Conservation (phyloP, 2,329 filamentous ascomycete genomes). For the Davidsoniella virescens region DNA sequence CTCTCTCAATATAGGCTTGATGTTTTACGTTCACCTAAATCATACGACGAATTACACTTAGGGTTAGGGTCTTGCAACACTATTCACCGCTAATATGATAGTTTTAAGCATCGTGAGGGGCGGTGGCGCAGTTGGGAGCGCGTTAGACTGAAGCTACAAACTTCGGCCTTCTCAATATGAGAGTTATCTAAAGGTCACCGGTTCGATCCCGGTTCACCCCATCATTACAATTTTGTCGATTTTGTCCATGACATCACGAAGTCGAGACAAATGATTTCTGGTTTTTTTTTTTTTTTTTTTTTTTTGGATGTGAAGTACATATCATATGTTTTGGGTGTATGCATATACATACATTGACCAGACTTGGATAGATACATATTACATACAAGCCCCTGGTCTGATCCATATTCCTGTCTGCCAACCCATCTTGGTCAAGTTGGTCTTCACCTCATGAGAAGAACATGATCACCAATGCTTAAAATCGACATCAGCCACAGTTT, state of each 20-base stretch:
- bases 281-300: too few species aligned
- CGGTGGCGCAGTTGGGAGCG: constrained; percentile 13
- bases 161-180: constrained; percentile 8
- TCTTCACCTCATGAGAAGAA: too few species aligned
- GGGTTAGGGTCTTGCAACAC: background rate
- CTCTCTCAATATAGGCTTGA: background rate
- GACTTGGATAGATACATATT: background rate
- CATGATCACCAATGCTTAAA: too few species aligned
- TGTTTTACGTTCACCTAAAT: background rate
- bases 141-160: constrained; percentile 13
- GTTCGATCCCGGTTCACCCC: constrained; percentile 14
- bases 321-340: too few species aligned
- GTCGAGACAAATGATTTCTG: too few species aligned
- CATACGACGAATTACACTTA: too few species aligned
- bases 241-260: too few species aligned
- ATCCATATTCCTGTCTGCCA: too few species aligned
- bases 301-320: background rate
- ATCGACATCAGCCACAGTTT: too few species aligned
- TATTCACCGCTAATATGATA: too few species aligned
- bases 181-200: constrained; percentile 13
- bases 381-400: too few species aligned
- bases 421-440: too few species aligned
- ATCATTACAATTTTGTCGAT: background rate
- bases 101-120: background rate
- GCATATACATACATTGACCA: background rate